Conservation (phyloP, 2,329 filamentous ascomycete genomes). For the Berkeleyomyces rouxiae region DNA sequence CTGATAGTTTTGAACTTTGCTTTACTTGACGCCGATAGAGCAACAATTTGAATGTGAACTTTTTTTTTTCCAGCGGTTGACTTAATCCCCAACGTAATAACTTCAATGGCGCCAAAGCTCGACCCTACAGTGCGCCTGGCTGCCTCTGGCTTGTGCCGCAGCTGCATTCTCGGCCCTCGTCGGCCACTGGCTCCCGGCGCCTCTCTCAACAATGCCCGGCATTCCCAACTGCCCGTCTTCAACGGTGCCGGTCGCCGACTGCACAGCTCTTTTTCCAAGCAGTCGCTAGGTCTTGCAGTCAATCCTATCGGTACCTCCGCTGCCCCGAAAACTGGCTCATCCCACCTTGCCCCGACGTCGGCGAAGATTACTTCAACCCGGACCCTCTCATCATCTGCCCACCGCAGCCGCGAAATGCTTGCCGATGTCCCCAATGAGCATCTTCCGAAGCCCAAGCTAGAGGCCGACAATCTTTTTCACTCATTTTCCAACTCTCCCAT, state of each 20-base stretch:
- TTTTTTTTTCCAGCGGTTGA: neutral
- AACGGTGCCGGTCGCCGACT: neutral
- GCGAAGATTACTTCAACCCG: neutral
- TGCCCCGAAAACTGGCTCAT: neutral
- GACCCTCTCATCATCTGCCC: slow-evolving; percentile 7
- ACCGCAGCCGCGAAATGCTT: slow-evolving; percentile 5
- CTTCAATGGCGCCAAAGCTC: slow-evolving; percentile 13
- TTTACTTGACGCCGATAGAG: neutral
- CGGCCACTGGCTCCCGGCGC: neutral
- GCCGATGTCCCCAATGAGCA: slow-evolving; percentile 16
- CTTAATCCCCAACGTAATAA: neutral
- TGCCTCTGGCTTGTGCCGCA: slow-evolving; percentile 11
- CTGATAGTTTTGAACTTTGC: slow-evolving; percentile 2
- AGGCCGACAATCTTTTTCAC: slow-evolving; percentile 78
- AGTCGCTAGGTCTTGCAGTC: neutral
- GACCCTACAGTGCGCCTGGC: slow-evolving; percentile 15
- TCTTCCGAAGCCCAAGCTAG: slow-evolving; percentile 27
- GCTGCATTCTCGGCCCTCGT: slow-evolving; percentile 2
- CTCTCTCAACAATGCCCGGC: neutral
- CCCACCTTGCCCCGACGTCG: neutral
- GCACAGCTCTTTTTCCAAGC: slow-evolving; percentile 5
- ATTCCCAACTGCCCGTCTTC: neutral
- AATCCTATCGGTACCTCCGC: neutral
- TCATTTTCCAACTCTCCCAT: slow-evolving; percentile 79
- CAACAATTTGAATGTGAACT: neutral